Base-by-base conservation (phyloP, 2,329 filamentous ascomycete species). In the Paecilomyces niveus region DNA sequence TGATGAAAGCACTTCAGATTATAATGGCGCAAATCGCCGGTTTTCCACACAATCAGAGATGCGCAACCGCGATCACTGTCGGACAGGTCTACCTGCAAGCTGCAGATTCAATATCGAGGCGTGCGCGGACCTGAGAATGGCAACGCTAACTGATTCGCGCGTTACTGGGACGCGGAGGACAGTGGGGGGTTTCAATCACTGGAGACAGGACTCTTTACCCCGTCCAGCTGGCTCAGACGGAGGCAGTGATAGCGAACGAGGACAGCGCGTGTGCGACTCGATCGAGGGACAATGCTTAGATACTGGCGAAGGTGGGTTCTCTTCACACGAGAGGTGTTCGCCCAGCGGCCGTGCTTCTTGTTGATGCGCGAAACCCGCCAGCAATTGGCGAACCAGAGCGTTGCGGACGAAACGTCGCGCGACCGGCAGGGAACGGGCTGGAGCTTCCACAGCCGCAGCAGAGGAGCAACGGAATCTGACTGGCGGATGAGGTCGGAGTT, bases 331-430 rank as follows among this genome's bases (percentile, higher is more conserved):
- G 54, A 15, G 54, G 24, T 22, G 32, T 33, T 31, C 33, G 45
- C 24, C 13, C 18, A 49, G 33, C 24, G 9, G 24, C 18, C 21
- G 54, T 22, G 21, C n/a, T 32, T 21, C 35, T 39, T 29, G 32
- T 51, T 50, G 54, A 62, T 64, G 63, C 62, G 62, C 63, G 65
- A 61, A 67, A 45, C 39, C 39, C 10, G 62, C 64, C 64, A 60
- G 64, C 68, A 73, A 74, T 74, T 72, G 72, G 68, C 71, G 71
- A 74, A 74, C 72, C 71, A 73, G 65, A 72, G 62, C 64, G 50
- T 24, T 26, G 49, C 35, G 59, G 51, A 24, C 32, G 52, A 45
- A 35, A 32, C 33, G 35, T 24, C n/a, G 54, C 33, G 54, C 33
- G 54, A 56, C n/a, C 24, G 54, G 54, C 18, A 21, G 39, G 54